phyloP scores from a whole-genome alignment of 2,329 filamentous ascomycete species.

The Rugonectria rugulosa region DNA sequence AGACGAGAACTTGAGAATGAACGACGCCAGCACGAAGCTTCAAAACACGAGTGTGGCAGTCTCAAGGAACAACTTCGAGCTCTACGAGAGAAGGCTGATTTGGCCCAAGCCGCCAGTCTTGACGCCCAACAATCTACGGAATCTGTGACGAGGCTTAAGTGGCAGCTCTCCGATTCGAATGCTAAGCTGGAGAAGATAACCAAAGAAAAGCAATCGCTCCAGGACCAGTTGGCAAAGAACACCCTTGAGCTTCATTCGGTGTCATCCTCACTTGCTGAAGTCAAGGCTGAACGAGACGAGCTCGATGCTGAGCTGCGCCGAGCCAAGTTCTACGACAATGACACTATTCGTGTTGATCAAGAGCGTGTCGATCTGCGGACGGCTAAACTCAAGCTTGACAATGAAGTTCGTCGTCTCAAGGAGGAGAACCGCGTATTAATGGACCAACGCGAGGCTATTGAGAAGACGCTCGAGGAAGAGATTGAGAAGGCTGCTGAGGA shows the following conservation, averaged over 20 bases:
- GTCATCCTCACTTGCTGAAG: conserved; percentile 62
- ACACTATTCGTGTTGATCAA: conserved; percentile 69
- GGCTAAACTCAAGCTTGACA: conserved; percentile 72
- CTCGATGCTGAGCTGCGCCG: conserved; percentile 67
- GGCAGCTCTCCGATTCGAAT: conserved; percentile 65
- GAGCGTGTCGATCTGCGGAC: conserved; percentile 74
- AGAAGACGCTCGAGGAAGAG: conserved; percentile 71
- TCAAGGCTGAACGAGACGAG: conserved; percentile 72
- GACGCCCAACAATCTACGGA: conserved; percentile 47
- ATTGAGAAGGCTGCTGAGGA: conserved; percentile 71
- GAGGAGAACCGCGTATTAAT: conserved; percentile 68
- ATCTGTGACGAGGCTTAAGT: conserved; percentile 60
- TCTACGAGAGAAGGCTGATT: conserved; percentile 32
- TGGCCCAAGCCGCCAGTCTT: conserved; percentile 38
- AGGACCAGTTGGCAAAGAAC: conserved; percentile 67
- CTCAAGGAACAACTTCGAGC: conserved; percentile 41
- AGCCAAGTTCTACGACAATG: conserved; percentile 62
- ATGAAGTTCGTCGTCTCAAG: conserved; percentile 69
- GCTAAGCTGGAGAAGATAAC: conserved; percentile 62
- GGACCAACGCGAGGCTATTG: conserved; percentile 65
- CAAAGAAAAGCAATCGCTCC: conserved; percentile 68
- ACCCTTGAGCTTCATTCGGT: conserved; percentile 68
- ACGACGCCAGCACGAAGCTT: conserved; percentile 50
- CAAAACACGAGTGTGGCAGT: conserved; percentile 51
- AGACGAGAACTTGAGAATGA: conserved; percentile 51